A percentile compares a stretch with the other conserved stretches of the same genome.
Evolutionary conservation across 495 filamentous ascomycete genomes (phyloP).

Genomic region (Aspergillus egyptiacus): DNA sequence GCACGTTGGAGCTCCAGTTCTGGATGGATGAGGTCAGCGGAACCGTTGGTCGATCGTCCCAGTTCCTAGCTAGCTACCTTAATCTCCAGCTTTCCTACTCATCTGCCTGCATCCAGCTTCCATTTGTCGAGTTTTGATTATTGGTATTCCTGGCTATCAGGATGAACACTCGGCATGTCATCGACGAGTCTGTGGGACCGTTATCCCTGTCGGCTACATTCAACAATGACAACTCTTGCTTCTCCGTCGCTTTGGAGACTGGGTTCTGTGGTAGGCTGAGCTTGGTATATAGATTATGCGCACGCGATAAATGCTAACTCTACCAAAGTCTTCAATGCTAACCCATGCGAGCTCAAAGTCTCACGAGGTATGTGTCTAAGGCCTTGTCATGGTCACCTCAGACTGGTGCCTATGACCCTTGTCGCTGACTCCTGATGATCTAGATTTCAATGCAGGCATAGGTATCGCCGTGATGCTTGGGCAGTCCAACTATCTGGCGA

Average conservation of each 20-base stretch:
- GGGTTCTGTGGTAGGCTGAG: constrained; percentile 73
- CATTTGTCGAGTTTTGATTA: constrained; percentile 1
- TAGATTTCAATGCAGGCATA: constrained; percentile 83
- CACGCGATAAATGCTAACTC: constrained; percentile 5
- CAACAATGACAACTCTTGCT: constrained; percentile 81
- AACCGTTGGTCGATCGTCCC: constrained; percentile 7
- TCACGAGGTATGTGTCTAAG: constrained; percentile 48
- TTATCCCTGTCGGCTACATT: constrained; percentile 79
- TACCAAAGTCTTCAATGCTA: constrained; percentile 66
- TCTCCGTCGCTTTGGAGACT: constrained; percentile 79
- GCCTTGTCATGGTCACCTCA: background rate
- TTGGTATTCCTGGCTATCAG: constrained; percentile 5
- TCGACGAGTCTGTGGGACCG: constrained; percentile 69
- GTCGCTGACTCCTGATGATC: constrained; percentile 1
- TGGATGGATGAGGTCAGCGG: constrained; percentile 8
- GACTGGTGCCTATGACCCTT: background rate
- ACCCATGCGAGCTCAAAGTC: constrained; percentile 68
- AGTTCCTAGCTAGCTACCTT: background rate
- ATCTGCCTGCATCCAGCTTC: background rate
- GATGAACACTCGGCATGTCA: constrained; percentile 88
- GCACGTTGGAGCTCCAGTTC: too few relatives aligned
- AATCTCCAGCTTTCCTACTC: background rate
- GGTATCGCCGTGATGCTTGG: constrained; percentile 83
- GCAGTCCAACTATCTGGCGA: constrained; percentile 78
- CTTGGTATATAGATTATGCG: background rate